phyloP scores from a whole-genome alignment of 495 filamentous ascomycete genomes.

The Penicillium verhagenii region DNA sequence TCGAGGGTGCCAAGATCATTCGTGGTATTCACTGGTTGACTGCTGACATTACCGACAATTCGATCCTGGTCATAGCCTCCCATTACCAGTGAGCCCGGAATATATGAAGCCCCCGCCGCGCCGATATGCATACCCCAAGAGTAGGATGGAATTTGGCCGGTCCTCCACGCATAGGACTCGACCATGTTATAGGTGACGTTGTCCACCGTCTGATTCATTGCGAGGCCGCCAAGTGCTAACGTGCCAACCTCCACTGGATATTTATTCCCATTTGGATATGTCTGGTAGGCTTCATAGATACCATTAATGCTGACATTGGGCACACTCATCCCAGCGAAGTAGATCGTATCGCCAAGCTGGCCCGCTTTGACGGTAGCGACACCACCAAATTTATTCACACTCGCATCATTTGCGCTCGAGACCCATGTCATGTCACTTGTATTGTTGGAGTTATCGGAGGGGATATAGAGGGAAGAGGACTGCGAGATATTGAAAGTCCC shows the following conservation, averaged over 20 bases:
- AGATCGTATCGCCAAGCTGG: neutral
- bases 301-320: neutral
- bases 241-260: slow-evolving; percentile 12
- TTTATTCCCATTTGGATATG: neutral
- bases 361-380: neutral
- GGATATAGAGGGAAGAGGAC: neutral
- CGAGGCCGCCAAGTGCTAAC: neutral
- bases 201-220: neutral
- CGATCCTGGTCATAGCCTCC: slow-evolving; percentile 54
- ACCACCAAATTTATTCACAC: neutral
- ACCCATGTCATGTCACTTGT: neutral
- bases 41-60: slow-evolving; percentile 27
- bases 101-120: slow-evolving; percentile 35
- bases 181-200: neutral
- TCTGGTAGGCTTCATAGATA: slow-evolving; percentile 2
- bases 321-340: neutral
- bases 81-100: slow-evolving; percentile 44
- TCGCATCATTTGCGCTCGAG: neutral
- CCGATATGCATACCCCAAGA: slow-evolving; percentile 57
- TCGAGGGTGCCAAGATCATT: slow-evolving; percentile 10
- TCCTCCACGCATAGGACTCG: neutral
- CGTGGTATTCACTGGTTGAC: slow-evolving; percentile 12
- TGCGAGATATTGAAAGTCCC: neutral
- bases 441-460: neutral
- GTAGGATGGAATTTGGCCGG: slow-evolving; percentile 38